Evolutionary conservation across 148 eudicot genomes (phyloP), one percentile per base, ranked within the genome.

Genomic region (Cornus controversa): DNA sequence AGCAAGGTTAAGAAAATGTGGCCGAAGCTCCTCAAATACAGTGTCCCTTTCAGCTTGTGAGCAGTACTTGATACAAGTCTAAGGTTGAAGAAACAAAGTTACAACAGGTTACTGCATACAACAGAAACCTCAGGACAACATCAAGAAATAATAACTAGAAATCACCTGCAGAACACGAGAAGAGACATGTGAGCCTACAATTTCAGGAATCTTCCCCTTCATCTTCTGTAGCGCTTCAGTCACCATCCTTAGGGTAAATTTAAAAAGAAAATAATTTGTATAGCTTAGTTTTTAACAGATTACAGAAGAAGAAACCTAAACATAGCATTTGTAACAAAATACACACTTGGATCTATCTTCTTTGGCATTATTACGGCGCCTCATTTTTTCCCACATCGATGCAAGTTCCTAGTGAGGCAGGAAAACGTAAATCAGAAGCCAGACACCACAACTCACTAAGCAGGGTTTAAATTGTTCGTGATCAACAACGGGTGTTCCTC

Each of bases 91-190:
- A 65, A 27, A 27, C 16, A 69, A 36, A 67, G 75, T 70, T 40
- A 79, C 26, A 28, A 80, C 13, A 67, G 37, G 16, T 37, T 24
- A 31, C 4, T 36, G n/a, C 54, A 73, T 57, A 65, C 15, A 58
- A 70, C 53, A 31, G 36, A 57, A 28, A 8, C 9, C 31, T 27
- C 45, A 37, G 29, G 67, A 67, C 34, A 18, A 73, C 26, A 85
- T 53, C 27, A 69, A 54, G 63, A 54, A 20, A 62, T 28, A 67
- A 60, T 75, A 74, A 64, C 28, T 68, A 62, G 15, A 68, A 60
- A 77, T 67, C 62, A 96, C 99, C 99, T 96, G 99, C 81, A 96
- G 87, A 72, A 96, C 97, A 80, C 99, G 99, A 78, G 98, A 92
- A 58, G 97, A 92, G 22, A 96, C 90, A 82, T 92, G 98, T 70